Evolutionary conservation across 768 basidiomycete genomes (phyloP), one percentile per base, ranked within the genome.

Genomic region (Boletus rubroflammeus): DNA sequence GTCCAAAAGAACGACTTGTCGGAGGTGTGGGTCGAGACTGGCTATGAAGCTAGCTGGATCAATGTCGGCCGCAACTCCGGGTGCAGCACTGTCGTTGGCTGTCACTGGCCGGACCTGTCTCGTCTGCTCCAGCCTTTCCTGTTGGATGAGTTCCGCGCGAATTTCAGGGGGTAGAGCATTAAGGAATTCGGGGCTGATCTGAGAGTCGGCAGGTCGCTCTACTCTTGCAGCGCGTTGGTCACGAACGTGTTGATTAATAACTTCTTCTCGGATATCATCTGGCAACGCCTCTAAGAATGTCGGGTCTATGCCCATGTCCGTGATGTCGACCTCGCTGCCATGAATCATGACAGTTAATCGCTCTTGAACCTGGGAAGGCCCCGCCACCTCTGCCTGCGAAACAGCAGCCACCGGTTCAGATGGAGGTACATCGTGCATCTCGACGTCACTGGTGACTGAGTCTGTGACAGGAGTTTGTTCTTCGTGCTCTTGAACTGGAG

Each of bases 251-350:
- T 99, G 97, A 63, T 95, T 94, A 50, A 99, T 79, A 34, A 99
- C 93, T 67, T 99, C 97, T 67, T 97, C 96, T 47, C 97, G 84
- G 88, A 99, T 98, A 60, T 98, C 96, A 66, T 99, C 97, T 0
- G 97, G 97, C 9, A 99, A 75, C 25, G 97, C 97, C 73, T 98
- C 94, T 53, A 99, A 76, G 81, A 99, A 99, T 6, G 93, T 94
- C 2, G 95, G 93, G 68, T 99, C 97, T 65, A 99, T 98, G 5
- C 97, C 97, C 35, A 94, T 96, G 63, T 98, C 94, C 3, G 97
- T 99, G 67, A 99, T 99, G 67, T 99, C 97, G 26, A 98, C 92
- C 7, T 86, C 78, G 58, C 83, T 90, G 48, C 97, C 97, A 69
- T 94, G 91, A 50, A 99, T 92, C 73, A 83, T 80, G 64, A 99